phyloP scores from a whole-genome alignment of 805 yeast species.

The Metschnikowia lochheadii region DNA sequence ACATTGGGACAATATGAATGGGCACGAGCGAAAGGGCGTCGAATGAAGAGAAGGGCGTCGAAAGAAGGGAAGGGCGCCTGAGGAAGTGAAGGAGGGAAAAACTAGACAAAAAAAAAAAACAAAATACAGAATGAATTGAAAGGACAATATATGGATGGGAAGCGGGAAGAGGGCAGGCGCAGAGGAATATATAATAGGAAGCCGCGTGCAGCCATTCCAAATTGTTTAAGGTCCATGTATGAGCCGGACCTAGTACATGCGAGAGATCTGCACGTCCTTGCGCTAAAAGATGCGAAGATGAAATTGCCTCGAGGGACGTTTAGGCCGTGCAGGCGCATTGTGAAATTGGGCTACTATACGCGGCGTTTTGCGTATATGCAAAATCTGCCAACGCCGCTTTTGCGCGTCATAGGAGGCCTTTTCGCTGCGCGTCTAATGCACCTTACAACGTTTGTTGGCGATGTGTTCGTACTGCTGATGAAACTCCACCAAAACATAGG shows the following conservation, averaged over 20 bases:
- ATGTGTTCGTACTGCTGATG: neutral
- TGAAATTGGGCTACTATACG: neutral
- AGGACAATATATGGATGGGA: too few relatives aligned
- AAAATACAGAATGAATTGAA: neutral
- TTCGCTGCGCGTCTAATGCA: conserved; percentile 8
- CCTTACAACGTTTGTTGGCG: neutral
- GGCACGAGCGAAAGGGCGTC: neutral
- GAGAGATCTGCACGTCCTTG: conserved; percentile 3
- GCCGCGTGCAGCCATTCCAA: neutral
- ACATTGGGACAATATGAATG: neutral
- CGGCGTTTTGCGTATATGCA: neutral
- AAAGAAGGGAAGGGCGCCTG: neutral
- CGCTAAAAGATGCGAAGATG: conserved; percentile 6
- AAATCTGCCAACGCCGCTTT: neutral
- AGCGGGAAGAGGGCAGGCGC: neutral
- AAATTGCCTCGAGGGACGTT: conserved; percentile 3
- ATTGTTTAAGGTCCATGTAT: neutral
- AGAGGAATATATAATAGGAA: neutral
- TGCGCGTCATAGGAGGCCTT: neutral
- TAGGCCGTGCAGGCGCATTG: conserved; percentile 5
- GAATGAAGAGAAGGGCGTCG: too few relatives aligned
- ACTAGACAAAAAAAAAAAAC: too few relatives aligned
- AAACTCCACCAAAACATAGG: too few relatives aligned
- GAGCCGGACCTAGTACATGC: neutral
- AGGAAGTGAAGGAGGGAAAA: too few relatives aligned